These are phyloP conservation scores for Fusarium incarnatum DNA, from an alignment of 2,329 filamentous ascomycete genomes.

Conservation along the genomic window DNA sequence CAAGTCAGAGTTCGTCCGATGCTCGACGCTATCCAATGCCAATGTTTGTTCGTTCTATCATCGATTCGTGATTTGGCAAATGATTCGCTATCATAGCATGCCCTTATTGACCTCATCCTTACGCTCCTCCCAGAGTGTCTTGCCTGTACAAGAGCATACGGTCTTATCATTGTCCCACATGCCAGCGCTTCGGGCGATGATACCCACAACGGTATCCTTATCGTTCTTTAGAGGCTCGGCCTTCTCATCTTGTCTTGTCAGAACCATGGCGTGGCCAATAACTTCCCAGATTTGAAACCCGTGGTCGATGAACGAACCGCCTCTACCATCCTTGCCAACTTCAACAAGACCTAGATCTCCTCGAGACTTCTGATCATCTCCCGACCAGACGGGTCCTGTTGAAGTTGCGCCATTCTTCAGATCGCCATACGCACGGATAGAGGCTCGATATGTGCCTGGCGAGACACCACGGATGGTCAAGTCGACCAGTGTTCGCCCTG, in stretches of 20 bases:
- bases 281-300: conserved; percentile 93
- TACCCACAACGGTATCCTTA: conserved; percentile 86
- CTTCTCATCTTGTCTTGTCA: conserved; percentile 72
- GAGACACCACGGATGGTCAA: conserved; percentile 85
- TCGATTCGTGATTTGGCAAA: conserved; percentile 15
- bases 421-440: conserved; percentile 86
- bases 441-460: conserved; percentile 85
- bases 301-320: conserved; percentile 83
- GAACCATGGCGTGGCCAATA: conserved; percentile 91
- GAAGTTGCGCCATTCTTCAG: conserved; percentile 86
- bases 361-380: conserved; percentile 58
- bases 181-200: conserved; percentile 95
- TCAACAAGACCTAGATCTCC: conserved; percentile 78
- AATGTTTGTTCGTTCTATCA: conserved; percentile 6
- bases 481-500: conserved; percentile 84
- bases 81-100: conserved; percentile 74
- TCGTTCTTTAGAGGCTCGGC: conserved; percentile 75
- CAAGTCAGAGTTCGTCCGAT: conserved; percentile 19
- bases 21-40: conserved; percentile 18
- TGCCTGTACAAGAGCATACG: conserved; percentile 96
- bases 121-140: conserved; percentile 98
- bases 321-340: conserved; percentile 80
- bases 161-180: conserved; percentile 99
- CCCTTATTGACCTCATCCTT: conserved; percentile 89
- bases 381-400: conserved; percentile 85